Conservation (phyloP, 2,329 filamentous ascomycete genomes). For the Thielaviopsis euricoi region DNA sequence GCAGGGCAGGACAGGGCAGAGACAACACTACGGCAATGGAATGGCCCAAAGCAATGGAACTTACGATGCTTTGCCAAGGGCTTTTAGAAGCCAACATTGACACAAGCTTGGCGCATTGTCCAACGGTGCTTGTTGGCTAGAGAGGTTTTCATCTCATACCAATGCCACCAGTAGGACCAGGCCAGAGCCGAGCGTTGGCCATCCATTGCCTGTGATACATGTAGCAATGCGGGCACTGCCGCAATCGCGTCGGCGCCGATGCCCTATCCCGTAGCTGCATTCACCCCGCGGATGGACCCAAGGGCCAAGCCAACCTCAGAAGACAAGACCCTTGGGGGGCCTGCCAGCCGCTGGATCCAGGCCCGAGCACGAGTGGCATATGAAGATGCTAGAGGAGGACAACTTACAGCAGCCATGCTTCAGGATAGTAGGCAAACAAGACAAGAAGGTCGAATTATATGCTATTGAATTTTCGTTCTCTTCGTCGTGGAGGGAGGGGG, state of each 20-base stretch:
- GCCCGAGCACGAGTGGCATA: not conserved
- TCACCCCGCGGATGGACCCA: not conserved
- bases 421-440: conserved; percentile 6
- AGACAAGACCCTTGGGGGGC: not conserved
- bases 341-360: not conserved
- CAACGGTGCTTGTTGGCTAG: not conserved
- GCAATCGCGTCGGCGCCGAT: not conserved
- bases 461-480: not conserved
- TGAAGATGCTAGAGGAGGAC: conserved; percentile 10
- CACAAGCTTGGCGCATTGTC: not conserved
- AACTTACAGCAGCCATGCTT: conserved; percentile 29
- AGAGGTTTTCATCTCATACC: not conserved
- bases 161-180: too few relatives aligned
- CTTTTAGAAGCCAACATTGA: not conserved
- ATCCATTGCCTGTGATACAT: not conserved
- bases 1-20: too few relatives aligned
- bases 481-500: not conserved
- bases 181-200: not conserved
- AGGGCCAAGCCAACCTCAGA: not conserved
- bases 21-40: not conserved
- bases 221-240: not conserved
- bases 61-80: not conserved
- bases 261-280: not conserved
- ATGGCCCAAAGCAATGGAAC: not conserved
- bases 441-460: not conserved